A percentile compares a stretch with the other conserved stretches of the same genome.
These are phyloP conservation scores for Pilobolus umbonatus DNA, from an alignment of 192 early-diverging fungal genomes.

Conservation along the genomic window DNA sequence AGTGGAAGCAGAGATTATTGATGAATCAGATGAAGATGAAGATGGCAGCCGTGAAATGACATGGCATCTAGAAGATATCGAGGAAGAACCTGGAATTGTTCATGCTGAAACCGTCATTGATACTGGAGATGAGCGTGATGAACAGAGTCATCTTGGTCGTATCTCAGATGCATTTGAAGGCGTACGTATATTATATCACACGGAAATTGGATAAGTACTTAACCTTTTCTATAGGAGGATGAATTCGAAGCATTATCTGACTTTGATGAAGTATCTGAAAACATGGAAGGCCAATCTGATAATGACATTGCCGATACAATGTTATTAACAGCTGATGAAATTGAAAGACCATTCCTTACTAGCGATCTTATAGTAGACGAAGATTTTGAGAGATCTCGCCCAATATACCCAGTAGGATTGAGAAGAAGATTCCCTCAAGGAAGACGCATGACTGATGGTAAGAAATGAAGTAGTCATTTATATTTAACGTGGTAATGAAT, in stretches of 20 bases:
- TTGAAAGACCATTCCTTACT: slow-evolving; percentile 24
- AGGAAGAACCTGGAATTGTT: slow-evolving; percentile 39
- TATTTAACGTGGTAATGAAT: no score
- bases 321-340: slow-evolving; percentile 45
- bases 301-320: slow-evolving; percentile 51
- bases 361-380: slow-evolving; percentile 45
- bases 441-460: slow-evolving; percentile 12
- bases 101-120: slow-evolving; percentile 25
- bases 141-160: slow-evolving; percentile 39
- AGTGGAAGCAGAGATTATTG: slow-evolving; percentile 10
- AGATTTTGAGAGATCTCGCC: slow-evolving; percentile 32
- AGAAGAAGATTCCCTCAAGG: slow-evolving; percentile 17
- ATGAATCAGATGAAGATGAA: slow-evolving; percentile 51
- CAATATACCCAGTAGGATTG: slow-evolving; percentile 35
- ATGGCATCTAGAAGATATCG: slow-evolving; percentile 49
- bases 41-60: slow-evolving; percentile 56
- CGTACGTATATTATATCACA: slow-evolving; percentile 11
- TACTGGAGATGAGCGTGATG: slow-evolving; percentile 36
- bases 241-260: slow-evolving; percentile 32
- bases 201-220: background rate
- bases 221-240: slow-evolving; percentile 12
- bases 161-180: slow-evolving; percentile 26
- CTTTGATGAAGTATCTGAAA: slow-evolving; percentile 39
- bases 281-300: slow-evolving; percentile 32
- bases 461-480: background rate